A percentile compares a stretch with the other conserved stretches of the same genome.
Evolutionary conservation across 2,329 filamentous ascomycete genomes (phyloP).

Genomic region (Metarhizium brunneum): DNA sequence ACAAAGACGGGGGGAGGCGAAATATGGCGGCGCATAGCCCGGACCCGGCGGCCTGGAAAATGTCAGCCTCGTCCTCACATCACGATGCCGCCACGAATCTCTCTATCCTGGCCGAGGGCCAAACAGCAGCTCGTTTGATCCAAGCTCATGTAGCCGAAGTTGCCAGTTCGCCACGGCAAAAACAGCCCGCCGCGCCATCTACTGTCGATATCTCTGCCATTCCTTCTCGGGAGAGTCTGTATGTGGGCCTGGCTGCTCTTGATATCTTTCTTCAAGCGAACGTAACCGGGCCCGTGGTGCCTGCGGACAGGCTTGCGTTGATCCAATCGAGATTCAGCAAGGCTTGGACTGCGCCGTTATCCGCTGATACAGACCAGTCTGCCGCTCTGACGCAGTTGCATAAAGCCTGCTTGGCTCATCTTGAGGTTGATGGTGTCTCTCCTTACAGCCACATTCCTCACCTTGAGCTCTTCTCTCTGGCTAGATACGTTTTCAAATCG

Average conservation of each 20-base stretch:
- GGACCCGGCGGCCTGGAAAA: conserved; percentile 1
- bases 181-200: background rate
- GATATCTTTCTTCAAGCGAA: conserved; percentile 78
- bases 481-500: conserved; percentile 39
- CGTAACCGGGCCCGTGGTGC: conserved; percentile 76
- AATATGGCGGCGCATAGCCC: background rate
- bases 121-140: conserved; percentile 6
- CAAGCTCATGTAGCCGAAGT: conserved; percentile 3
- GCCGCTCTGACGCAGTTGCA: conserved; percentile 31
- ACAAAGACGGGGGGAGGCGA: background rate
- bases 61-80: conserved; percentile 6
- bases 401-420: conserved; percentile 51
- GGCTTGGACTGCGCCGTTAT: conserved; percentile 19
- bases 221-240: conserved; percentile 11
- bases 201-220: conserved; percentile 1
- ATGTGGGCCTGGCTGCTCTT: conserved; percentile 34
- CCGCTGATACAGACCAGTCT: conserved; percentile 1
- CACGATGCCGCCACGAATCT: conserved; percentile 6
- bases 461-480: conserved; percentile 74
- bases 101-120: conserved; percentile 6
- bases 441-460: conserved; percentile 78
- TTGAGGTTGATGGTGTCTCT: conserved; percentile 76
- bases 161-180: background rate
- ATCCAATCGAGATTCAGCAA: conserved; percentile 31
- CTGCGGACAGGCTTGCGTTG: conserved; percentile 11